phyloP scores from a whole-genome alignment of 192 early-diverging fungal genomes.

The Entophlyctis luteolus region DNA sequence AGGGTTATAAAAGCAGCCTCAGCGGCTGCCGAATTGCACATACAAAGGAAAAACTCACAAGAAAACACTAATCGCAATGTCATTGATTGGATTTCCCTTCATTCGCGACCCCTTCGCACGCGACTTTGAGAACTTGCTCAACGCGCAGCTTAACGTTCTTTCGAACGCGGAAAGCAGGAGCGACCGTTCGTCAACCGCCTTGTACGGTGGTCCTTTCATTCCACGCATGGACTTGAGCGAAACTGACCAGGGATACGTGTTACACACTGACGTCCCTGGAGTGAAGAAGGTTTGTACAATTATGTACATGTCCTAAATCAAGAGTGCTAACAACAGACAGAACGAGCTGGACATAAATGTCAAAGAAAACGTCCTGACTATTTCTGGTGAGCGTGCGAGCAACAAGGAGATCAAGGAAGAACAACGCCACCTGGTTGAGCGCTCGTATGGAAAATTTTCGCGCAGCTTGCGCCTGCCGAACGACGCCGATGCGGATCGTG shows the following conservation, averaged over 20 bases:
- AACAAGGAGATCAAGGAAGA: slow-evolving; percentile 33
- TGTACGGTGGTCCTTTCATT: background rate
- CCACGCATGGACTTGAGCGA: slow-evolving; percentile 48
- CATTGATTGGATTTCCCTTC: no score
- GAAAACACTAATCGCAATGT: no score
- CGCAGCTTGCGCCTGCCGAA: slow-evolving; percentile 32
- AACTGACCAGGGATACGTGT: slow-evolving; percentile 38
- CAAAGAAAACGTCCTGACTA: slow-evolving; percentile 34
- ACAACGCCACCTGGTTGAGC: slow-evolving; percentile 30
- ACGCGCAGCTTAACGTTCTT: background rate
- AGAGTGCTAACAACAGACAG: no score
- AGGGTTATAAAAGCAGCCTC: no score
- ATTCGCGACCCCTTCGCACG: background rate
- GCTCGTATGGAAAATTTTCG: slow-evolving; percentile 37
- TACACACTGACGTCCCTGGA: slow-evolving; percentile 56
- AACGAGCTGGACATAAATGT: slow-evolving; percentile 31
- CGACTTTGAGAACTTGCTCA: background rate
- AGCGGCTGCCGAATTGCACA: no score
- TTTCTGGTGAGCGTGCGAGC: slow-evolving; percentile 36
- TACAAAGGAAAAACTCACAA: no score
- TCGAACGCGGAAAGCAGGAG: background rate
- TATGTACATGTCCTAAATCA: background rate
- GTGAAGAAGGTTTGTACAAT: slow-evolving; percentile 9
- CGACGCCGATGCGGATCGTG: slow-evolving; percentile 35
- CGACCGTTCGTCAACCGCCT: background rate